These are phyloP conservation scores for Nicotiana benthamiana DNA, from an alignment of 257 asterid species.

Conservation along the genomic window DNA sequence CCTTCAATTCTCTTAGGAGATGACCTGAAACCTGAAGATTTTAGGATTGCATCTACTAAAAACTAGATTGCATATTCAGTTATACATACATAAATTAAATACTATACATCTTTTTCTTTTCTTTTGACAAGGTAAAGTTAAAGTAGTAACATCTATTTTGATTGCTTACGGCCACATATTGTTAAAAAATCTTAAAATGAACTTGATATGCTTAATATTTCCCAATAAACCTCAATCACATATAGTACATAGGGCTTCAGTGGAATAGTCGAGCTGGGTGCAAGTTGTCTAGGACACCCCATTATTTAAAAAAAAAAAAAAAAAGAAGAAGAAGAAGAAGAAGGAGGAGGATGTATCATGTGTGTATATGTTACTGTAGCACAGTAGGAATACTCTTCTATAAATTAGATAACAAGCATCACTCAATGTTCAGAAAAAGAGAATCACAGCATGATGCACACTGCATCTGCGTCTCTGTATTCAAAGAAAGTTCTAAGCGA, in stretches of 20 bases:
- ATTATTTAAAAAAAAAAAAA: not conserved
- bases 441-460: not conserved
- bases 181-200: not conserved
- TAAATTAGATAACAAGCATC: not conserved
- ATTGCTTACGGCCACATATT: not conserved
- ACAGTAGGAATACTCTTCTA: not conserved
- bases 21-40: conserved; percentile 46
- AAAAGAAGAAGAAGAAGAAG: too few relatives aligned
- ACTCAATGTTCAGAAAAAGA: not conserved
- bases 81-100: not conserved
- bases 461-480: not conserved
- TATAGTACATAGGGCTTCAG: not conserved
- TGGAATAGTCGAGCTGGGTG: not conserved
- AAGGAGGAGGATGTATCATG: too few relatives aligned
- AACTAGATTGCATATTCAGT: not conserved
- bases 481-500: not conserved
- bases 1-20: conserved; percentile 91
- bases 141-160: not conserved
- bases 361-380: not conserved
- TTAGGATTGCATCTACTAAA: conserved; percentile 12
- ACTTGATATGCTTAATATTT: not conserved
- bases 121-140: not conserved
- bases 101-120: not conserved
- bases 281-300: not conserved
- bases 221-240: not conserved